Percentiles rank a stretch among this genome's conserved stretches.
Conservation (phyloP, 1,284 basidiomycete species). For the Boletus mariae region DNA sequence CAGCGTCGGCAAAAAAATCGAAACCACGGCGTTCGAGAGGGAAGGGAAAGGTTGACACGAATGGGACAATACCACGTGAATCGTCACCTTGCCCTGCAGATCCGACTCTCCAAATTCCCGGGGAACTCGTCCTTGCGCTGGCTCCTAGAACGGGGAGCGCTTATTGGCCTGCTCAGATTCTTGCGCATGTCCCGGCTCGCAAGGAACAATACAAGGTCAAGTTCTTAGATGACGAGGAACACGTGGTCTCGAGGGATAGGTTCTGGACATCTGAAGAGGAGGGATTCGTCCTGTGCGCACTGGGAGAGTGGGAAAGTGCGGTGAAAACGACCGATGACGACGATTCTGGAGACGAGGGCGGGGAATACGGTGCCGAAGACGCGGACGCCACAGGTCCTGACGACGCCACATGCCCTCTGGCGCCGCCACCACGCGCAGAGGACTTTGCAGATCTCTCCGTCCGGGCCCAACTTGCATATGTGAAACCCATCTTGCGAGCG, state of each 20-base stretch:
- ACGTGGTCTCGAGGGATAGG: conserved; percentile 42
- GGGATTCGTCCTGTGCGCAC: conserved; percentile 54
- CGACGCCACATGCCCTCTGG: conserved; percentile 36
- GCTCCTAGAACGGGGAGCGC: conserved; percentile 36
- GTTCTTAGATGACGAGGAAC: conserved; percentile 51
- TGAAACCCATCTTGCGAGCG: conserved; percentile 57
- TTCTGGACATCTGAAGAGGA: conserved; percentile 56
- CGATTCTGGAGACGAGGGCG: conserved; percentile 45
- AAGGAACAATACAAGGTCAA: conserved; percentile 46
- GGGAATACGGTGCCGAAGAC: conserved; percentile 36
- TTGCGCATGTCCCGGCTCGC: conserved; percentile 42
- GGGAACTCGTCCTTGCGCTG: conserved; percentile 58
- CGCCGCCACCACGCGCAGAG: conserved; percentile 37
- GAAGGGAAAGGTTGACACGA: conserved; percentile 9
- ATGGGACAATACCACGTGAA: neutral
- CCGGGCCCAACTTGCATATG: conserved; percentile 58
- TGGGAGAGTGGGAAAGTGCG: conserved; percentile 53
- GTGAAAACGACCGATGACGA: conserved; percentile 43
- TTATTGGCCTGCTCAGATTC: conserved; percentile 65
- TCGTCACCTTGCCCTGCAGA: conserved; percentile 46
- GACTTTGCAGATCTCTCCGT: conserved; percentile 48
- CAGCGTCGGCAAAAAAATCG: conserved; percentile 14
- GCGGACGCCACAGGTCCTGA: conserved; percentile 1
- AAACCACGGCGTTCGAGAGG: conserved; percentile 19
- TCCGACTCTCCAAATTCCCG: conserved; percentile 53